A percentile compares a stretch with the other conserved stretches of the same genome.
These are phyloP conservation scores for Calonectria ilicicola DNA, from an alignment of 2,329 filamentous ascomycete genomes.

Conservation along the genomic window DNA sequence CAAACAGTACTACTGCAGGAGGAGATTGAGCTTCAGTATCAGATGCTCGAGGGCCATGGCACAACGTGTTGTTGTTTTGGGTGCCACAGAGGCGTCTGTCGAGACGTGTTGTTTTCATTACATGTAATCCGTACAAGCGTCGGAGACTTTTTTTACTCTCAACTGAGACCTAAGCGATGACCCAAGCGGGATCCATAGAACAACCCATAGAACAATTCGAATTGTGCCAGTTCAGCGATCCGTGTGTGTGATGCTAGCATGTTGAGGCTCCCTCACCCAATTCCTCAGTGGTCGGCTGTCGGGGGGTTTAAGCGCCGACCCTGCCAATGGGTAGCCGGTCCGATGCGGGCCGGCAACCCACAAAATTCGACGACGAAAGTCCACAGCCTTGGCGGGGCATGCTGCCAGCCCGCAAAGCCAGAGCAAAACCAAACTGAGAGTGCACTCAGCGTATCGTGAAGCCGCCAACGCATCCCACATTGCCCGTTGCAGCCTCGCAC, in stretches of 20 bases:
- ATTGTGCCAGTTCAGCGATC: background rate
- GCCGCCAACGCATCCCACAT: background rate
- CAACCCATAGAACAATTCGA: background rate
- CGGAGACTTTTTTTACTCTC: conserved; percentile 15
- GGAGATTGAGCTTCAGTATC: conserved; percentile 31
- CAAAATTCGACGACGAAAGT: conserved; percentile 41
- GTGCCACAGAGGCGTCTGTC: conserved; percentile 5
- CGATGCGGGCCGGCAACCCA: conserved; percentile 33
- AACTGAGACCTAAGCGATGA: background rate
- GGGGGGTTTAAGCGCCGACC: conserved; percentile 26
- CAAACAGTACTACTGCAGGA: conserved; percentile 38
- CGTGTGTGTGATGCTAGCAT: background rate
- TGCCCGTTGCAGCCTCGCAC: background rate
- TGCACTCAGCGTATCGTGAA: conserved; percentile 12
- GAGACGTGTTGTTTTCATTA: conserved; percentile 9
- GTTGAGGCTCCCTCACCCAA: background rate
- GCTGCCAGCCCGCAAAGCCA: conserved; percentile 30
- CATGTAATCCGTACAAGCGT: background rate
- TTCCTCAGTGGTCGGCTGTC: conserved; percentile 28
- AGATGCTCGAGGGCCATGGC: conserved; percentile 5
- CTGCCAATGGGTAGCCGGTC: conserved; percentile 17
- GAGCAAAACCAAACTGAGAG: conserved; percentile 21
- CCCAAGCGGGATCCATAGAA: background rate
- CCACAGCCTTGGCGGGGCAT: conserved; percentile 37
- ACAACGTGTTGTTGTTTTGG: conserved; percentile 8